Percentiles rank a stretch among this genome's conserved stretches.
These are phyloP conservation scores for Themeda triandra DNA, from an alignment of 176 grass and related monocot species.

Conservation along the genomic window DNA sequence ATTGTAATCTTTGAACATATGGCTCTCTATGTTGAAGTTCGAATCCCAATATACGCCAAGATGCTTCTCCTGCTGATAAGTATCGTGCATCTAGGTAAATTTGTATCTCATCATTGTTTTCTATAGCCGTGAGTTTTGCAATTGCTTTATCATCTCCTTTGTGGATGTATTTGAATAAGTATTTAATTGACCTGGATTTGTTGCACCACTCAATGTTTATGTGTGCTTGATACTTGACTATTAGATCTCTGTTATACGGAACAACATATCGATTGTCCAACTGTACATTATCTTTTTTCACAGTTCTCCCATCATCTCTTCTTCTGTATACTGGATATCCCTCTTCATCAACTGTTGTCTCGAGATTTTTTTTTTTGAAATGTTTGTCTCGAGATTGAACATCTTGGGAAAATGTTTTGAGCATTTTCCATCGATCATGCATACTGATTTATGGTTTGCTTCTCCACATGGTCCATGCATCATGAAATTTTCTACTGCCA, in stretches of 20 bases:
- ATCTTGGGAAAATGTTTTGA: constrained; percentile 25
- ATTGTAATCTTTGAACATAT: constrained; percentile 4
- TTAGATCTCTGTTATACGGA: constrained; percentile 1
- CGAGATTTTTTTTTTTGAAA: too few relatives aligned
- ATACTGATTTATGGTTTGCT: neutral
- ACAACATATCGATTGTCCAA: constrained; percentile 22
- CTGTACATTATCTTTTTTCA: constrained; percentile 13
- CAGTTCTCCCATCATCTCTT: neutral
- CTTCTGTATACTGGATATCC: constrained; percentile 18
- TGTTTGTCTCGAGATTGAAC: neutral
- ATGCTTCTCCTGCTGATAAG: constrained; percentile 14
- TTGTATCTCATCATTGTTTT: constrained; percentile 26
- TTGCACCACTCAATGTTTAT: constrained; percentile 37
- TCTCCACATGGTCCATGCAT: constrained; percentile 28
- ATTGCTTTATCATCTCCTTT: constrained; percentile 18
- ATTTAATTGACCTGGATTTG: constrained; percentile 30
- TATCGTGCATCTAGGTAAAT: constrained; percentile 35
- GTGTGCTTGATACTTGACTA: constrained; percentile 33
- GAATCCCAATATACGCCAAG: constrained; percentile 25
- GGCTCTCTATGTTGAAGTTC: constrained; percentile 30
- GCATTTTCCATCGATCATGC: constrained; percentile 26
- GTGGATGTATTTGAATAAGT: constrained; percentile 37
- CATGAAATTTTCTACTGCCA: constrained; percentile 26
- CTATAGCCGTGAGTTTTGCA: neutral
- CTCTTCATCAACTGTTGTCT: too few relatives aligned